phyloP scores from a whole-genome alignment of 306 rosid species.

The Begonia loranthoides region DNA sequence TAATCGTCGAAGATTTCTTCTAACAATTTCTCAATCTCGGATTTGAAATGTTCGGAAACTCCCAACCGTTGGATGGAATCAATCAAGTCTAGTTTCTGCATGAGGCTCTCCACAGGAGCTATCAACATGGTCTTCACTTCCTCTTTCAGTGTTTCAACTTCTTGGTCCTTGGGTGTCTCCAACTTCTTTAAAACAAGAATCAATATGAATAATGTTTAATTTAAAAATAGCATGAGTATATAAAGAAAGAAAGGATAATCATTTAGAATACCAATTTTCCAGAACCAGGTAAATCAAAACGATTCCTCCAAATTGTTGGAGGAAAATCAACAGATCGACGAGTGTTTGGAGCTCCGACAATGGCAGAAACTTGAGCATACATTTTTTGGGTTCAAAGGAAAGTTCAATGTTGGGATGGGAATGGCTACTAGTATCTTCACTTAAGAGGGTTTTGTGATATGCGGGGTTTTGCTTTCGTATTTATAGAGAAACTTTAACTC shows the following conservation, averaged over 20 bases:
- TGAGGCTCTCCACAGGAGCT: not conserved
- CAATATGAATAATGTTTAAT: no score
- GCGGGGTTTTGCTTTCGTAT: no score
- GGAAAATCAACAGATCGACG: conserved; percentile 1
- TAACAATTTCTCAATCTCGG: conserved; percentile 12
- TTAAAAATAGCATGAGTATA: not conserved
- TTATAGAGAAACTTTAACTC: no score
- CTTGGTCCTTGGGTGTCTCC: not conserved
- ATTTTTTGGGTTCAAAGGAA: no score
- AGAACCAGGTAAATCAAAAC: not conserved
- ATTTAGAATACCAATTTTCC: no score
- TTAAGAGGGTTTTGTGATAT: no score
- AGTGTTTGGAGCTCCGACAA: no score
- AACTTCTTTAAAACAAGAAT: conserved; percentile 1
- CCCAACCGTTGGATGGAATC: conserved; percentile 24
- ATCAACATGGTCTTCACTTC: conserved; percentile 16
- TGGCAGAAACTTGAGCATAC: no score
- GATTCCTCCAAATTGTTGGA: not conserved
- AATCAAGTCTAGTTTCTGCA: conserved; percentile 15
- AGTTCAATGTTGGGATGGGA: no score
- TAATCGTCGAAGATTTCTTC: not conserved
- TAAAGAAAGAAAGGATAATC: not conserved
- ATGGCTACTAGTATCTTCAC: no score
- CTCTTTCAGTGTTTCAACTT: conserved; percentile 13
- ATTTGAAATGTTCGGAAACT: conserved; percentile 27